phyloP scores from a whole-genome alignment of 257 asterid genomes.

The Plectranthus barbatus region DNA sequence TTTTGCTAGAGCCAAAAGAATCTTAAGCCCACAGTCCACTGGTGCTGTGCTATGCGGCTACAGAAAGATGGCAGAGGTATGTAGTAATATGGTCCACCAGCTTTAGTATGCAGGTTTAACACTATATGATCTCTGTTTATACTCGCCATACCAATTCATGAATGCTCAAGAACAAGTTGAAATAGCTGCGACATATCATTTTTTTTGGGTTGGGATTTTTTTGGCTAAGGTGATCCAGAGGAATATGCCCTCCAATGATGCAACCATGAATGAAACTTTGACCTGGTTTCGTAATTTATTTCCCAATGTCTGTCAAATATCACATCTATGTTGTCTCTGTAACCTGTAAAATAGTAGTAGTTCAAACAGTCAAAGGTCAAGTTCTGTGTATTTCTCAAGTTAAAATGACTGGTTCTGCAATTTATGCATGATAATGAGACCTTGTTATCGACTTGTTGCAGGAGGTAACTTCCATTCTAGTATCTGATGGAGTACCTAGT shows the following conservation, averaged over 20 bases:
- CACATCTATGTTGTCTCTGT: background rate
- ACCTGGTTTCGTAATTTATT: background rate
- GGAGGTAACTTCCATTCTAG: conserved; percentile 83
- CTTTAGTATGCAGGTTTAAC: background rate
- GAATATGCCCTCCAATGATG: background rate
- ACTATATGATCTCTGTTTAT: background rate
- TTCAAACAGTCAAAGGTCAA: background rate
- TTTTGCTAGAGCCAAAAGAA: conserved; percentile 57
- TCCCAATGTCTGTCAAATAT: background rate
- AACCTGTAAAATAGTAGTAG: background rate
- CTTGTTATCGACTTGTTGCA: conserved; percentile 27
- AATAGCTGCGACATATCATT: background rate
- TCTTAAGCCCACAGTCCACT: conserved; percentile 54
- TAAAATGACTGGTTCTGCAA: background rate
- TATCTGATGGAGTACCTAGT: conserved; percentile 59
- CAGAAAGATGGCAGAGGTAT: conserved; percentile 87
- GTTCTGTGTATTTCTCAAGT: background rate
- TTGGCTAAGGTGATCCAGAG: background rate
- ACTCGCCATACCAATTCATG: background rate
- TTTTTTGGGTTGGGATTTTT: background rate
- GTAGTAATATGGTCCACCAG: conserved; percentile 1
- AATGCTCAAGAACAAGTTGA: background rate
- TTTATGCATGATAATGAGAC: background rate
- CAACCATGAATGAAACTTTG: background rate
- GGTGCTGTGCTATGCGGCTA: conserved; percentile 94